Conservation (phyloP, 1,139 yeast species). For the Scheffersomyces parashehatae region DNA sequence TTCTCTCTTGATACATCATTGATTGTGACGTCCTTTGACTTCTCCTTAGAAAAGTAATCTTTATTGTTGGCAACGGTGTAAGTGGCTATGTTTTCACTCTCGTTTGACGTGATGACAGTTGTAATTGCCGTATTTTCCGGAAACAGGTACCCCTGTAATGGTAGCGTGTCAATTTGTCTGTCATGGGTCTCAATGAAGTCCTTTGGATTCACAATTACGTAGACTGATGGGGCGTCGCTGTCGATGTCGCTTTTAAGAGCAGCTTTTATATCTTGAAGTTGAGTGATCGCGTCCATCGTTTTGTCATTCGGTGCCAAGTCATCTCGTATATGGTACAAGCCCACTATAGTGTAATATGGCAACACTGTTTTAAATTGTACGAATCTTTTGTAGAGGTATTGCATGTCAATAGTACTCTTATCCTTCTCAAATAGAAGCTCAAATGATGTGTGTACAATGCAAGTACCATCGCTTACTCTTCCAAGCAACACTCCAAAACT, state of each 20-base stretch:
- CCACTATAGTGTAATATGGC: constrained; percentile 29
- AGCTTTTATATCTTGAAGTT: constrained; percentile 3
- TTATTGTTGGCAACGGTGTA: constrained; percentile 27
- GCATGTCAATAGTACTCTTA: constrained; percentile 17
- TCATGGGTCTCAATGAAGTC: neutral
- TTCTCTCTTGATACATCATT: constrained; percentile 9
- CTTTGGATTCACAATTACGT: neutral
- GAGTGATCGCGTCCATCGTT: constrained; percentile 5
- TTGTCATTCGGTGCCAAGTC: constrained; percentile 4
- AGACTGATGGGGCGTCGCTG: neutral
- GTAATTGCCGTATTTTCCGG: constrained; percentile 4
- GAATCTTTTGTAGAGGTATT: constrained; percentile 24
- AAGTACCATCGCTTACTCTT: neutral
- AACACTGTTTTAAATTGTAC: constrained; percentile 28
- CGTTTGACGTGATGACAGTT: constrained; percentile 19
- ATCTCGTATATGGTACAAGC: constrained; percentile 25
- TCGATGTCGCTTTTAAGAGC: neutral
- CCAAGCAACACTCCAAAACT: constrained; percentile 34
- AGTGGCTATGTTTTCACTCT: constrained; percentile 28
- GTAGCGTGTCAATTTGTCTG: neutral
- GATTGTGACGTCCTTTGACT: constrained; percentile 3
- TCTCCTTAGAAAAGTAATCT: constrained; percentile 15
- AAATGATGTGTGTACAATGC: constrained; percentile 21
- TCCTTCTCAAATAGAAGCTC: constrained; percentile 19
- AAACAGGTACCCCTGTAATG: neutral